Evolutionary conservation across 257 asterid species (phyloP).

Genomic region (Eucommia ulmoides): DNA sequence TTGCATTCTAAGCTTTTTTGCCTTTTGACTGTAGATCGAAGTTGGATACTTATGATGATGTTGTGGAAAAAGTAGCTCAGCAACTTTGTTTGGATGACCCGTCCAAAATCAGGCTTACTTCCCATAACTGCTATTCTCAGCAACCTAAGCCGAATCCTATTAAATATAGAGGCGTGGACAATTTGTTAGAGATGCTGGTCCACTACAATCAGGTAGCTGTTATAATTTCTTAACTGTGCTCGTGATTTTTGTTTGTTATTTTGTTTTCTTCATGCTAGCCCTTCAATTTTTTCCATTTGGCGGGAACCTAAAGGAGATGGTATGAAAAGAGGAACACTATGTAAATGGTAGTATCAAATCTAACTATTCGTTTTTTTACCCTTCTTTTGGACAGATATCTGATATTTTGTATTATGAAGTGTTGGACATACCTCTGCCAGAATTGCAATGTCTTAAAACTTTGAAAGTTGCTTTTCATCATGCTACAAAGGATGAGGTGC

Average conservation of each 20-base stretch:
- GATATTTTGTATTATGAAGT: constrained; percentile 94
- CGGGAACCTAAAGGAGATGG: background rate
- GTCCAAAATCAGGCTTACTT: constrained; percentile 89
- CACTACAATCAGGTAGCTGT: constrained; percentile 99
- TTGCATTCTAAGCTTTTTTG: constrained; percentile 5
- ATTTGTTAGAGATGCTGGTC: constrained; percentile 84
- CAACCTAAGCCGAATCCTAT: constrained; percentile 92
- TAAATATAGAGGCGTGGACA: constrained; percentile 80
- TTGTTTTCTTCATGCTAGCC: background rate
- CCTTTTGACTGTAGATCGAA: constrained; percentile 50
- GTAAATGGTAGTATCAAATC: too few relatives aligned
- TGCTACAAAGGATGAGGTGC: constrained; percentile 91
- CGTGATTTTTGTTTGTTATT: too few relatives aligned
- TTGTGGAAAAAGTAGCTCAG: constrained; percentile 84
- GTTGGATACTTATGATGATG: constrained; percentile 88
- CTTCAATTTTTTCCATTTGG: background rate
- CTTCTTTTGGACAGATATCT: constrained; percentile 43
- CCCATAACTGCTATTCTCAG: constrained; percentile 97
- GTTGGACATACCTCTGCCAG: constrained; percentile 97
- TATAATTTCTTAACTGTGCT: too few relatives aligned
- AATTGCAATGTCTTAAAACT: constrained; percentile 82
- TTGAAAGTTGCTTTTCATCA: constrained; percentile 94
- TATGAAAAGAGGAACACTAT: constrained; percentile 4
- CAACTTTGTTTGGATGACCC: constrained; percentile 81
- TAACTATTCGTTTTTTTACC: constrained; percentile 3